Evolutionary conservation across 768 basidiomycete genomes (phyloP).

Genomic region (Hemileccinum rubropunctum): DNA sequence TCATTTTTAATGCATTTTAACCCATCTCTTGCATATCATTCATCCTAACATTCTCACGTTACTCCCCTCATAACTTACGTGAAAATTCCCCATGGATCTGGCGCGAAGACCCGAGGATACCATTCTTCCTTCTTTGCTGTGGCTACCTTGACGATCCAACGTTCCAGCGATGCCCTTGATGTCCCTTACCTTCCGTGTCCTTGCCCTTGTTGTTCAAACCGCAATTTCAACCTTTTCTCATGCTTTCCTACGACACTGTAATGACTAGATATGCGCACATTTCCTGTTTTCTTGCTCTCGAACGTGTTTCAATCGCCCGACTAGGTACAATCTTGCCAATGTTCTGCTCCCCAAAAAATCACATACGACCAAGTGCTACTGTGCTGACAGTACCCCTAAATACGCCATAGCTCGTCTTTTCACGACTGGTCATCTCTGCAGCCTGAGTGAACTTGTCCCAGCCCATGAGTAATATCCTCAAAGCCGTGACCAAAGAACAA

Average conservation of each 20-base stretch:
- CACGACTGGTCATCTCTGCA: background rate
- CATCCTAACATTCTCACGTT: conserved; percentile 25
- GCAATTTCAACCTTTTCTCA: conserved; percentile 18
- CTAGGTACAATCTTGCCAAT: conserved; percentile 32
- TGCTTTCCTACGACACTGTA: conserved; percentile 42
- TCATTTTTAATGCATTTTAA: conserved; percentile 31
- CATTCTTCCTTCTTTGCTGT: conserved; percentile 11
- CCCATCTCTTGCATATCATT: conserved; percentile 35
- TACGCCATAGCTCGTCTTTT: conserved; percentile 9
- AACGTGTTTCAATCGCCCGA: conserved; percentile 30
- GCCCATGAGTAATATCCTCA: conserved; percentile 3
- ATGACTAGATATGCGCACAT: conserved; percentile 69
- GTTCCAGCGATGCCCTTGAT: conserved; percentile 27
- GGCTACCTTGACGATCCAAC: conserved; percentile 23
- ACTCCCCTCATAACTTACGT: conserved; percentile 18
- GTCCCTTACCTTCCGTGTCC: conserved; percentile 10
- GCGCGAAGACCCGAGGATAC: conserved; percentile 10
- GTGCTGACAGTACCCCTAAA: conserved; percentile 10
- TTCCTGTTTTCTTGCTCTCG: conserved; percentile 35
- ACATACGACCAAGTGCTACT: conserved; percentile 15
- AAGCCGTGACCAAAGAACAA: conserved; percentile 4
- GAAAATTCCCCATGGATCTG: conserved; percentile 20
- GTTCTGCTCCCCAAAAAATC: conserved; percentile 12
- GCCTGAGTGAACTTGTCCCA: background rate
- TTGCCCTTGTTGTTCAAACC: conserved; percentile 15